Conservation (phyloP, 2,329 filamentous ascomycete species). For the Penicillium glabrum region DNA sequence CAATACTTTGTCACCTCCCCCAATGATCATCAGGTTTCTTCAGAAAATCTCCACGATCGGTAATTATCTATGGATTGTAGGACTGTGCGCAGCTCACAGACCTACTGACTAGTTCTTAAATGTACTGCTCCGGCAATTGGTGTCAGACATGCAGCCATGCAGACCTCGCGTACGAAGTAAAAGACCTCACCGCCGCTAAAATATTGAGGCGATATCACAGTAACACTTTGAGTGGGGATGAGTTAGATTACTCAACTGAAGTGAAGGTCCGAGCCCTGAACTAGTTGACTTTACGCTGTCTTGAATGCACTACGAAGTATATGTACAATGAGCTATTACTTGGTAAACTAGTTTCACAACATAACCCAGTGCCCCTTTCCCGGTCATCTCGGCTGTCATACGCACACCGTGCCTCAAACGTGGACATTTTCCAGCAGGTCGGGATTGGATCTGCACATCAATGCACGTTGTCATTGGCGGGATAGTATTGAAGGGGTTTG, state of each 20-base stretch:
- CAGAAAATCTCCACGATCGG: neutral
- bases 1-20: no score
- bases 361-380: neutral
- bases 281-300: neutral
- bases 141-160: neutral
- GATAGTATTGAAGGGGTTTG: neutral
- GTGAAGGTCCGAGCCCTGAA: neutral
- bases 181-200: neutral
- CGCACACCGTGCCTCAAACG: slow-evolving; percentile 4
- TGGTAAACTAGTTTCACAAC: neutral
- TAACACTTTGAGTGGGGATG: neutral
- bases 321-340: neutral
- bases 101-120: neutral
- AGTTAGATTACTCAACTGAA: neutral
- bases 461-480: neutral
- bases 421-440: neutral
- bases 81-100: neutral
- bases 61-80: neutral
- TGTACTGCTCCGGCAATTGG: neutral
- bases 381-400: neutral
- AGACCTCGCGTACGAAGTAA: neutral
- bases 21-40: neutral
- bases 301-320: neutral
- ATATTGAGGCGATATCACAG: neutral
- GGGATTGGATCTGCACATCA: neutral